Conservation (phyloP, 2,329 filamentous ascomycete genomes). For the Aureobasidium lini region DNA sequence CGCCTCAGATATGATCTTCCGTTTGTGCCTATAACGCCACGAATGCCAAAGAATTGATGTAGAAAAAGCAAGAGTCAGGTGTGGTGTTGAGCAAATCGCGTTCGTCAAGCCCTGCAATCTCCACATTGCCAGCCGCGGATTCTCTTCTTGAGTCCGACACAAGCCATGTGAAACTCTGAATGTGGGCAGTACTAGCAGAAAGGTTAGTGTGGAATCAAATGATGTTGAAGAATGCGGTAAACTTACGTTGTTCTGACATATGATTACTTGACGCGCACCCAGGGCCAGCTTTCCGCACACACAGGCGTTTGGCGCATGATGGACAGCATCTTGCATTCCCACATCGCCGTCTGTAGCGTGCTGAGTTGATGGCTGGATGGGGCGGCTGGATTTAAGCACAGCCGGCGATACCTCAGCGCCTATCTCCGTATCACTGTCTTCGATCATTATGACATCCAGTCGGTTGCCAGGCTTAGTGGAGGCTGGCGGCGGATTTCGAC, state of each 20-base stretch:
- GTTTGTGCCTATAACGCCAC: neutral
- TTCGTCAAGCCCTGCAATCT: conserved; percentile 15
- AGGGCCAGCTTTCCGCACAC: conserved; percentile 16
- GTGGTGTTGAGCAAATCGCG: neutral
- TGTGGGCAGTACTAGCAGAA: conserved; percentile 15
- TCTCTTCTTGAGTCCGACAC: conserved; percentile 19
- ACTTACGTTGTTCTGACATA: conserved; percentile 20
- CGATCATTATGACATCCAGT: neutral
- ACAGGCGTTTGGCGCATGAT: conserved; percentile 7
- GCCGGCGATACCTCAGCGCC: conserved; percentile 7
- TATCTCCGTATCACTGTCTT: conserved; percentile 1
- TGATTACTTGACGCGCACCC: conserved; percentile 15
- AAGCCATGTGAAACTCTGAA: conserved; percentile 21
- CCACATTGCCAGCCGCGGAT: conserved; percentile 18
- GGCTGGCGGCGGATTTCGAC: neutral
- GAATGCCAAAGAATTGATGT: neutral
- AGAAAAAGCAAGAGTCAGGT: neutral
- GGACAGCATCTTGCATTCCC: neutral
- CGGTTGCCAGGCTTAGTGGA: neutral
- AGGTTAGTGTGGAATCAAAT: neutral
- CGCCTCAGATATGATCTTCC: neutral
- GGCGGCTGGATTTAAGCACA: neutral
- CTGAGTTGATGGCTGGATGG: neutral
- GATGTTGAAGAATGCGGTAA: neutral
- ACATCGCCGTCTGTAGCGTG: neutral